Evolutionary conservation across 257 asterid species (phyloP).

Genomic region (Leonotis leonurus): DNA sequence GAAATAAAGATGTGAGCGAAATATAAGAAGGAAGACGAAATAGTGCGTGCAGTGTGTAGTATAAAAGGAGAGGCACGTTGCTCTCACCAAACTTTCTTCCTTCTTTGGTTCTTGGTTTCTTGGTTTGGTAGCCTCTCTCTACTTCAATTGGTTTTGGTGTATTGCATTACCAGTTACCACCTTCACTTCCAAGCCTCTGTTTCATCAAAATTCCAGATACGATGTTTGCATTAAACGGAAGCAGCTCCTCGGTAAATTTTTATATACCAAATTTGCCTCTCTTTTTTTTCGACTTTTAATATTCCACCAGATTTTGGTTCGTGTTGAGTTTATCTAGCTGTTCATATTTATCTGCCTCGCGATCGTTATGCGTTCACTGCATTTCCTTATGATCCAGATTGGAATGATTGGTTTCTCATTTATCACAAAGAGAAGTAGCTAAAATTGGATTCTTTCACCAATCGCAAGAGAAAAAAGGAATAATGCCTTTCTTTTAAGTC

Average conservation of each 20-base stretch:
- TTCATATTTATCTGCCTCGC: not conserved
- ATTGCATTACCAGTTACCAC: no score
- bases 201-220: not conserved
- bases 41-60: no score
- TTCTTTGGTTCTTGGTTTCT: no score
- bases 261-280: not conserved
- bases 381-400: conserved; percentile 17
- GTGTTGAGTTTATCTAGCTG: conserved; percentile 5
- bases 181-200: not conserved
- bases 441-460: not conserved
- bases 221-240: conserved; percentile 61
- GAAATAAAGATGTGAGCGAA: no score
- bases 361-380: no score
- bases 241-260: conserved; percentile 56
- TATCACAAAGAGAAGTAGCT: not conserved
- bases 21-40: no score
- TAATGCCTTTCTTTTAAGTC: not conserved
- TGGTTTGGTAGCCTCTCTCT: no score
- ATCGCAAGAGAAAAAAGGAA: no score
- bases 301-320: no score
- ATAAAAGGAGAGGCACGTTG: no score
- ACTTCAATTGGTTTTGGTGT: not conserved
- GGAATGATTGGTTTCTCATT: not conserved
- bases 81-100: not conserved
- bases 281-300: not conserved